These are phyloP conservation scores for Wakefieldia striispora DNA, from an alignment of 768 basidiomycete genomes.

Conservation along the genomic window DNA sequence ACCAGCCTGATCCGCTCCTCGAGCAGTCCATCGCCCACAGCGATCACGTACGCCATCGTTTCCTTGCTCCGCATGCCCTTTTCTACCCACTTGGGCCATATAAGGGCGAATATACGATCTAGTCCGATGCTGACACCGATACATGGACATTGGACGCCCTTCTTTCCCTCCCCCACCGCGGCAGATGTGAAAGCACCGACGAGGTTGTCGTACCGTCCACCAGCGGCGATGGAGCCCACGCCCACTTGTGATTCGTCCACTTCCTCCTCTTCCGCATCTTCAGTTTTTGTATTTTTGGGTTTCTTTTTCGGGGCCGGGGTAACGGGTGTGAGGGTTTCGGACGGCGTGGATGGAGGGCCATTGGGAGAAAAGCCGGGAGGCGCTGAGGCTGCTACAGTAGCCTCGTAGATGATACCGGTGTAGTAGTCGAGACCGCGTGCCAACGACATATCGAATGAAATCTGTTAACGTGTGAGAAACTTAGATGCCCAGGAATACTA, in stretches of 20 bases:
- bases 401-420: slow-evolving; percentile 98
- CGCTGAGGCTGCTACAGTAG: slow-evolving; percentile 88
- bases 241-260: slow-evolving; percentile 92
- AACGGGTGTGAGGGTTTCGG: slow-evolving; percentile 19
- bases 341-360: slow-evolving; percentile 39
- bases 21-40: slow-evolving; percentile 84
- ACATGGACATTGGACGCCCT: slow-evolving; percentile 70
- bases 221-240: slow-evolving; percentile 99
- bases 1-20: slow-evolving; percentile 81
- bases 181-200: slow-evolving; percentile 89
- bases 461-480: slow-evolving; percentile 39
- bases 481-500: neutral
- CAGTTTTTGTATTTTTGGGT: slow-evolving; percentile 41
- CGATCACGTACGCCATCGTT: slow-evolving; percentile 93
- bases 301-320: slow-evolving; percentile 34
- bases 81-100: slow-evolving; percentile 86
- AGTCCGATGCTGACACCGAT: slow-evolving; percentile 91
- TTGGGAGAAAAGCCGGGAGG: slow-evolving; percentile 75
- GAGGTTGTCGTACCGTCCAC: slow-evolving; percentile 94
- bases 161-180: slow-evolving; percentile 74
- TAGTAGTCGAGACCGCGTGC: slow-evolving; percentile 99
- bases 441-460: slow-evolving; percentile 95
- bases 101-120: slow-evolving; percentile 87
- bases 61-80: slow-evolving; percentile 81
- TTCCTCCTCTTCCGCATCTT: slow-evolving; percentile 59